Evolutionary conservation across 768 basidiomycete species (phyloP).

Genomic region (Asterophora parasitica): DNA sequence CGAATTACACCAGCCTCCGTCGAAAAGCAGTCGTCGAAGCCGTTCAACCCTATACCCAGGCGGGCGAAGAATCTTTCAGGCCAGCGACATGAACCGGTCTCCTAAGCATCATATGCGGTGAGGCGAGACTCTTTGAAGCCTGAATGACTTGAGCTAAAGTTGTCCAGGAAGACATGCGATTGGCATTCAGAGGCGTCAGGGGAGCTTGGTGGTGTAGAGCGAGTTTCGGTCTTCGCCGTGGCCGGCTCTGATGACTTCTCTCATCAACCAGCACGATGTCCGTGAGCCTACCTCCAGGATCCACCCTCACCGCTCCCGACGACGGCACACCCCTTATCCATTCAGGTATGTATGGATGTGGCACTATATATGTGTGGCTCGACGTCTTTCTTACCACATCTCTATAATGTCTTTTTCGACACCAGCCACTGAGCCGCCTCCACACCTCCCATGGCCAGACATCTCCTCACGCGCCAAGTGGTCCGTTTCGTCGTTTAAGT

Average conservation of each 20-base stretch:
- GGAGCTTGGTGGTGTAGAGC: too few relatives aligned
- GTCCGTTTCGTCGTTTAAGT: constrained; percentile 96
- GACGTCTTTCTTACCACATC: neutral
- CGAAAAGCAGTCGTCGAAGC: too few relatives aligned
- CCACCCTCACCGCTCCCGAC: constrained; percentile 22
- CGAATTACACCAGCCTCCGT: too few relatives aligned
- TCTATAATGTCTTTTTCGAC: constrained; percentile 4
- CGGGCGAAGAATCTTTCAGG: too few relatives aligned
- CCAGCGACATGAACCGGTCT: too few relatives aligned
- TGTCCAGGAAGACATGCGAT: too few relatives aligned
- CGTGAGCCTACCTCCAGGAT: constrained; percentile 18
- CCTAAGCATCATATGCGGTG: too few relatives aligned
- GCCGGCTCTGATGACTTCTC: neutral
- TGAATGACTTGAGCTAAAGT: too few relatives aligned
- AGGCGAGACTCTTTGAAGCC: too few relatives aligned
- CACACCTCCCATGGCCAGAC: constrained; percentile 67
- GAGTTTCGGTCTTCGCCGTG: neutral
- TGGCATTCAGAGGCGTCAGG: too few relatives aligned
- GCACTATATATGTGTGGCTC: neutral
- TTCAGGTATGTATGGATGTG: constrained; percentile 24
- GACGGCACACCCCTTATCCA: constrained; percentile 31
- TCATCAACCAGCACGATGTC: constrained; percentile 9
- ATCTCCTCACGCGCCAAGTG: constrained; percentile 88
- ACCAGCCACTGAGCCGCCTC: constrained; percentile 42
- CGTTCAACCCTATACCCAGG: too few relatives aligned